Base-by-base conservation (phyloP, 176 grass and related monocot genomes). In the Hordeum marinum region DNA sequence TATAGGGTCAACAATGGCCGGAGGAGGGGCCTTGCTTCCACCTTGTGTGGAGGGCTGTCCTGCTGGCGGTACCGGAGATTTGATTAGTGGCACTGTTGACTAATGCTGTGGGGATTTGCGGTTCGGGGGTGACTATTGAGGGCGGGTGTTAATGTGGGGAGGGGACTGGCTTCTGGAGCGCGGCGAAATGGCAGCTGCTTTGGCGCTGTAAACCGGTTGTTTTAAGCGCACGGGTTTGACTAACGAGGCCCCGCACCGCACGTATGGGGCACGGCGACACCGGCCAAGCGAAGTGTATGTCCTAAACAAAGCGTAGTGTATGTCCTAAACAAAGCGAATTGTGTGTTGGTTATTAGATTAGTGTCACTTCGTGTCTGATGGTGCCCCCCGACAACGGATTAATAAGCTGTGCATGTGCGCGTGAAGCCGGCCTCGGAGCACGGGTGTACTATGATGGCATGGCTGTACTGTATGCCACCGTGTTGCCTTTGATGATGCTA, bases 161-260 rank as follows among this genome's bases (percentile, higher is more conserved):
- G 71, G 46, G 42, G 71, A 50, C 42, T 50, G 6, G 15, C n/a
- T 68, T n/a, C 65, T 70, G 24, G 83, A 70, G 39, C 66, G 20
- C 8, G 75, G 80, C 83, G 84, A 60, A 79, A 75, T 40, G 67
- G 75, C 80, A 83, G 84, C 84, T 83, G 59, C 35, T 87, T 90
- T 46, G 68, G 67, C 88, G 84, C 80, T 90, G 80, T 58, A 59
- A 78, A 14, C 15, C 58, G 37, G 26, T 78, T 81, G 20, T 85
- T 82, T 83, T 79, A 79, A 40, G 27, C 67, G 9, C 18, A 14
- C 3, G n/a, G 5, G 24, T 86, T 90, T 90, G 78, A 85, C 83
- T 57, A 48, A 10, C 66, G 43, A 59, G 67, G 37, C 74, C 50
- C 52, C 1, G 17, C 50, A 2, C 58, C 36, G 77, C 73, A 35